Conservation (phyloP, 2,329 filamentous ascomycete species). For the Colletotrichum sp. region DNA sequence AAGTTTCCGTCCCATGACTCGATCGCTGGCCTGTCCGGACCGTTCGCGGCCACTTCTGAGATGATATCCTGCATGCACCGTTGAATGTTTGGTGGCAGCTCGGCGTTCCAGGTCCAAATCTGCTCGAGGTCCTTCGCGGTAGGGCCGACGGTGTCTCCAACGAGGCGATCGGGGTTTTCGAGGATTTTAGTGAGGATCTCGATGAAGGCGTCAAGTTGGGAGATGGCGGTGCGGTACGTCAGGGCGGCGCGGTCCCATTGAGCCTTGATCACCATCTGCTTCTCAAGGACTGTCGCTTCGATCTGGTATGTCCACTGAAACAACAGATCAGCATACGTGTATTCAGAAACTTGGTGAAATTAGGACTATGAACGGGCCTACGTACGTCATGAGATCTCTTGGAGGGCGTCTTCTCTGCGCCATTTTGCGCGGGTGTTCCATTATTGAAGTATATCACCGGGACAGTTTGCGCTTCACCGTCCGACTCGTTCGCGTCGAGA, state of each 20-base stretch:
- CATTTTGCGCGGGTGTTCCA: not conserved
- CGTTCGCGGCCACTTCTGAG: slow-evolving; percentile 35
- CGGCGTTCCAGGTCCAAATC: slow-evolving; percentile 51
- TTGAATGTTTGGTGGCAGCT: slow-evolving; percentile 41
- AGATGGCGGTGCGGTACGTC: slow-evolving; percentile 17
- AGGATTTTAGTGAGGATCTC: slow-evolving; percentile 22
- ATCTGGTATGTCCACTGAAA: slow-evolving; percentile 26
- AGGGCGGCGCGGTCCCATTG: slow-evolving; percentile 22
- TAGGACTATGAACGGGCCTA: not conserved
- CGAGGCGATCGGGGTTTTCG: slow-evolving; percentile 7
- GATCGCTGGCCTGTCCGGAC: slow-evolving; percentile 47
- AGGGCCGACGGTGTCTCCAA: slow-evolving; percentile 22
- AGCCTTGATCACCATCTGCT: slow-evolving; percentile 19
- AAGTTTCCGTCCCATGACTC: slow-evolving; percentile 54
- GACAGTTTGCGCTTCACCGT: not conserved
- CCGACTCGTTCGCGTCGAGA: not conserved
- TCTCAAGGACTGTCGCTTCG: slow-evolving; percentile 13
- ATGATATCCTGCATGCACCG: slow-evolving; percentile 53
- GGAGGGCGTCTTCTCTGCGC: slow-evolving; percentile 3
- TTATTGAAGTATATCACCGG: slow-evolving; percentile 22
- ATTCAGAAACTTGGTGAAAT: not conserved
- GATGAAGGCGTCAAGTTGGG: slow-evolving; percentile 23
- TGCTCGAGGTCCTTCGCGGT: slow-evolving; percentile 42
- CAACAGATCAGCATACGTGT: not conserved
- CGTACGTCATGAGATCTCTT: slow-evolving; percentile 14